phyloP scores from a whole-genome alignment of 371 early-diverging fungal species.

The Haplosporangium sp. region DNA sequence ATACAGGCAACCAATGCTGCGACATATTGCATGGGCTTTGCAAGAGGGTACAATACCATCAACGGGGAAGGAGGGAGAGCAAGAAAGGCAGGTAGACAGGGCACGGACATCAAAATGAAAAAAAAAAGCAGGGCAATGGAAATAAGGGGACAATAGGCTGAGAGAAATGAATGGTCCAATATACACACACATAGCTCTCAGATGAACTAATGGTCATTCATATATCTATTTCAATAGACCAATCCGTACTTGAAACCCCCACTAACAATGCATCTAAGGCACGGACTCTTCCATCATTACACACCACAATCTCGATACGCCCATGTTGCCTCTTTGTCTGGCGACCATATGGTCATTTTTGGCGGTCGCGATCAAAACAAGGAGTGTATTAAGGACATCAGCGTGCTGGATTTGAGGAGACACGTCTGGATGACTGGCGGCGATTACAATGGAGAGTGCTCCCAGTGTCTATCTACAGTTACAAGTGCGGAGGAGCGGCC shows the following conservation, averaged over 20 bases:
- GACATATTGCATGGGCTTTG: too few species aligned
- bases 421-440: slow-evolving; percentile 64
- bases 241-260: not conserved
- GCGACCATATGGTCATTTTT: slow-evolving; percentile 68
- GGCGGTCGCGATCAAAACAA: slow-evolving; percentile 75
- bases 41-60: too few species aligned
- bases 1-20: too few species aligned
- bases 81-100: too few species aligned
- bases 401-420: slow-evolving; percentile 68
- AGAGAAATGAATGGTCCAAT: too few species aligned
- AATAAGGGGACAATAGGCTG: too few species aligned
- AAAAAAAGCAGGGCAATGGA: too few species aligned
- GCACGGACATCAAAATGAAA: too few species aligned
- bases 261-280: not conserved
- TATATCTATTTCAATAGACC: not conserved
- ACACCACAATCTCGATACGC: slow-evolving; percentile 72
- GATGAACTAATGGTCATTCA: too few species aligned
- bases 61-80: too few species aligned
- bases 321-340: slow-evolving; percentile 68
- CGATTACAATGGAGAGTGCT: slow-evolving; percentile 9
- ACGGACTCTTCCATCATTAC: slow-evolving; percentile 46
- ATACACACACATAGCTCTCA: too few species aligned
- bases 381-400: slow-evolving; percentile 73
- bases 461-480: slow-evolving; percentile 13
- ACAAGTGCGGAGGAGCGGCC: slow-evolving; percentile 30